Base-by-base conservation (phyloP, 768 basidiomycete genomes). In the Calocybe cyanea region DNA sequence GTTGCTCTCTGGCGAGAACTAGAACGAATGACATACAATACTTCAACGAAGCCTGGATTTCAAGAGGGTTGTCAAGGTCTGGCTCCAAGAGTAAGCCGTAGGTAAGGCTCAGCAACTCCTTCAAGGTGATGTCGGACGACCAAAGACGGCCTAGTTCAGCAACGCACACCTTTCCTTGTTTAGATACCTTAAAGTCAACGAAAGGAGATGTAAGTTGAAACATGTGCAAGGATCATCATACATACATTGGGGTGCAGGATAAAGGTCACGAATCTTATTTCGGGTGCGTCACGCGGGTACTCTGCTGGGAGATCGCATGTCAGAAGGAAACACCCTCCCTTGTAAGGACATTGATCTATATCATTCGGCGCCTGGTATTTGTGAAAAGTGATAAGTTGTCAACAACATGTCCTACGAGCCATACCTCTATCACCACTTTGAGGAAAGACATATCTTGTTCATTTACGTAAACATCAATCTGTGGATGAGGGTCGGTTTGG, bases 81-180 rank as follows among this genome's bases (percentile, higher is more conserved):
- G 62, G 62, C 15, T 56, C 54, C 1, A 60, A 41, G 9, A 63
- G 49, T 7, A 57, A 48, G 0, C 60, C 60, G 34, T 61, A 63
- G 2, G 61, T 45, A 3, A 56, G 52, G n/a, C 45, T 51, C 37
- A 63, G 53, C 3, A 59, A 46, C 11, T 59, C 56, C 25, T 60
- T 60, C 48, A 63, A 20, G 3, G 56, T 56, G 43, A 60, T 61
- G 38, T 63, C 62, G 8, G 62, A 60, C 3, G 60, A 57, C 62
- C 62, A 63, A 13, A 63, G 46, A 5, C 62, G 53, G 15, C 62
- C 56, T 5, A 63, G 50, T 44, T 63, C 62, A 1, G 62, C 62
- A 17, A 63, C 49, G 45, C 62, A 63, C 30, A 63, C 57, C 41
- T 63, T 63, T n/a, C 62, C 62, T 42, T 63, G 62, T 21, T 63